Base-by-base conservation (phyloP, 2,329 filamentous ascomycete genomes). In the Penicillium sp. region DNA sequence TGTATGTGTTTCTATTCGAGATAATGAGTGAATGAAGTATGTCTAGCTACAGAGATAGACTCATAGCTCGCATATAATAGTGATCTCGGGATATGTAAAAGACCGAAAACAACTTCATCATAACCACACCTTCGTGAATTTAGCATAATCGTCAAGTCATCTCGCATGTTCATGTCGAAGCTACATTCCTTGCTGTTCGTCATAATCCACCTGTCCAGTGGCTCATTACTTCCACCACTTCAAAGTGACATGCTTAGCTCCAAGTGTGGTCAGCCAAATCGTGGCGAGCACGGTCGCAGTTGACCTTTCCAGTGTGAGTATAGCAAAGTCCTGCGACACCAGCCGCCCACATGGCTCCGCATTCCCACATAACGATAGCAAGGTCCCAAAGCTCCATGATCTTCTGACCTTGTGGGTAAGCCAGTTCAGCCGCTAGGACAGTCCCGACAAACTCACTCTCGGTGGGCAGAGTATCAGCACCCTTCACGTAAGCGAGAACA, bases 341-440 rank as follows among this genome's bases (percentile, higher is more conserved):
- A 53, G 54, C 46, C 7, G 26, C 36, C 54, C 54, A 54, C 37
- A 56, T 51, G 9, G 51, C 46, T 1, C 54, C 54, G 18, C 50
- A 51, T 34, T 56, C 54, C 51, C 54, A 56, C 50, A 56, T 56
- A 10, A 56, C 24, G 18, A 56, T 56, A n/a, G 50, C 46, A 30
- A 56, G 54, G 12, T 53, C 54, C 54, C 54, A 56, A 3, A 56
- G 18, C 29, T 56, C 54, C 15, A 51, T 21, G 6, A 56, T 54
- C 33, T 56, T 54, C 44, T 54, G 51, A 1, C 33, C 54, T 2
- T 56, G 50, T 6, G 53, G 54, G 13, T 54, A 56, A 23, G 51
- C 51, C 33, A 54, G 5, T 23, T 54, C 43, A 10, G 54, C 51
- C 12, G 50, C 33, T 1, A 56, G 51, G 1, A 56, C 47, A 2